phyloP scores from a whole-genome alignment of 345 rosid genomes.

The Bretschneidera sinensis region DNA sequence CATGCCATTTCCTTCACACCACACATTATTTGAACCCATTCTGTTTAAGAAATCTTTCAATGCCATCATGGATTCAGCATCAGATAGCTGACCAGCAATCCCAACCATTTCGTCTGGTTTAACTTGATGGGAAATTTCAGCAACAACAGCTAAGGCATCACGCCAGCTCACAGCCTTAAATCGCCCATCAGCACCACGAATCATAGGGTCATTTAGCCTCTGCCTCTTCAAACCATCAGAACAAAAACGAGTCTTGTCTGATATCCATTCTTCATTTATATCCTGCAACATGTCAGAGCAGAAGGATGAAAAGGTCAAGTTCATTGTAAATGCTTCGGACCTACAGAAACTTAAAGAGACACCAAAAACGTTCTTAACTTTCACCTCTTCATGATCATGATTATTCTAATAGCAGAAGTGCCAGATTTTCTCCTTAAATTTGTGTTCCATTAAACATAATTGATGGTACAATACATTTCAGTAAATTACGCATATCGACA shows the following conservation, averaged over 20 bases:
- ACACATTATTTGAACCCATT: slow-evolving; percentile 92
- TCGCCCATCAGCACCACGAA: slow-evolving; percentile 87
- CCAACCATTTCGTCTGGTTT: slow-evolving; percentile 89
- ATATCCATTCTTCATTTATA: slow-evolving; percentile 99
- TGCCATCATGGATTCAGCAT: slow-evolving; percentile 99
- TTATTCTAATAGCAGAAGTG: too few species aligned
- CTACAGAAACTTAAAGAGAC: too few species aligned
- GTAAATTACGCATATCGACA: too few species aligned
- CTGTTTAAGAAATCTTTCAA: slow-evolving; percentile 86
- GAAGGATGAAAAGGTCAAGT: slow-evolving; percentile 6
- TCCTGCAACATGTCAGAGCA: slow-evolving; percentile 52
- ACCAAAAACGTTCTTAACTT: too few species aligned
- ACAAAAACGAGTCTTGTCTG: slow-evolving; percentile 92
- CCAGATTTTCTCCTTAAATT: too few species aligned
- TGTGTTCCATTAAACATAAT: too few species aligned
- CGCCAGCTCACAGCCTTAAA: slow-evolving; percentile 92
- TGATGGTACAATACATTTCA: too few species aligned
- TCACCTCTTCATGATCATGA: too few species aligned
- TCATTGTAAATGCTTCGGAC: too few species aligned
- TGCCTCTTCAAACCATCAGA: slow-evolving; percentile 99
- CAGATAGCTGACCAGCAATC: slow-evolving; percentile 82
- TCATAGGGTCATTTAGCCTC: slow-evolving; percentile 97
- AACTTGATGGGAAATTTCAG: slow-evolving; percentile 70
- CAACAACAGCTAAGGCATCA: slow-evolving; percentile 90
- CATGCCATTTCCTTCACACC: slow-evolving; percentile 87